Evolutionary conservation across 139 green algal genomes (phyloP).

Genomic region (Volvox reticuliferus): DNA sequence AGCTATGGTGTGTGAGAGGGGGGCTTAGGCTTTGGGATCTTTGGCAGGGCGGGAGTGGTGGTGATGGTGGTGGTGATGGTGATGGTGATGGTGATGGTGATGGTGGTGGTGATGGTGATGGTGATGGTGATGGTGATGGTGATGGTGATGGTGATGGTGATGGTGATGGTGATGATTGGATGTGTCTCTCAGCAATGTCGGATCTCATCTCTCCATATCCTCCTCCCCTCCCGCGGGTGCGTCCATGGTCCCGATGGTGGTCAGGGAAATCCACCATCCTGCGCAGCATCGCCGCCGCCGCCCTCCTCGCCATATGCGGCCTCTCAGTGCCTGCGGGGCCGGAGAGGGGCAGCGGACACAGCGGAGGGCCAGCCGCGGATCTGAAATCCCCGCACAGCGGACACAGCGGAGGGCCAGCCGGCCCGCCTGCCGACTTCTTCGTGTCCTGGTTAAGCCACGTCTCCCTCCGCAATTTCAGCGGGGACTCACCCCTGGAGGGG

Average conservation of each 20-base stretch:
- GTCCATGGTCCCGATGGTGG: too few relatives aligned
- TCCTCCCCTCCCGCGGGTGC: too few relatives aligned
- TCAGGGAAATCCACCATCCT: conserved; percentile 94
- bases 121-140: too few relatives aligned
- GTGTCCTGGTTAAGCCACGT: conserved; percentile 9
- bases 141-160: background rate
- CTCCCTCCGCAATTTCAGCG: conserved; percentile 68
- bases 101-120: background rate
- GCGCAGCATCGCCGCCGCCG: conserved; percentile 74
- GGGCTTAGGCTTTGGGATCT: too few relatives aligned
- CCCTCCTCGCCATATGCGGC: conserved; percentile 89
- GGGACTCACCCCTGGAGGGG: conserved; percentile 87
- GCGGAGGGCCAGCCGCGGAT: too few relatives aligned
- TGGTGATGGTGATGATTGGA: background rate
- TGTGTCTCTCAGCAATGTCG: background rate
- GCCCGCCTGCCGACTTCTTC: background rate
- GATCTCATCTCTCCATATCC: background rate
- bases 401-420: too few relatives aligned
- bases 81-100: background rate
- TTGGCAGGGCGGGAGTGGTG: too few relatives aligned
- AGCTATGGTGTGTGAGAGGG: too few relatives aligned
- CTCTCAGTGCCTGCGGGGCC: conserved; percentile 72
- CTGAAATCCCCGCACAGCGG: too few relatives aligned
- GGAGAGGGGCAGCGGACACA: too few relatives aligned
- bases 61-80: background rate